These are phyloP conservation scores for Articulospora tetracladia DNA, from an alignment of 495 filamentous ascomycete species.

Conservation along the genomic window DNA sequence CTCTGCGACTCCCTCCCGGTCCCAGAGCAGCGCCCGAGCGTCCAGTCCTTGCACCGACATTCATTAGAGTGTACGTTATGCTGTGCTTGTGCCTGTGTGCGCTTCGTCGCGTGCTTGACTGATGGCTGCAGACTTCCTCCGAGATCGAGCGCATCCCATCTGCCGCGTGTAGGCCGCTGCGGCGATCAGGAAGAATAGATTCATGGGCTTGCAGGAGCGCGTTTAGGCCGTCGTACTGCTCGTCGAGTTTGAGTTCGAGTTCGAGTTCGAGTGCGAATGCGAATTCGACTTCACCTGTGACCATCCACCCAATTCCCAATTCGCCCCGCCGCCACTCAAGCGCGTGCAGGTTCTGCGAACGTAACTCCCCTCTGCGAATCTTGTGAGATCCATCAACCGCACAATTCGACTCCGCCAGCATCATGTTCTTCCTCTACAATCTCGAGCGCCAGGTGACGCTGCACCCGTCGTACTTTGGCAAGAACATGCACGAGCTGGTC, in stretches of 20 bases:
- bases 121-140: slow-evolving; percentile 24
- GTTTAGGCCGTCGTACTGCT: slow-evolving; percentile 16
- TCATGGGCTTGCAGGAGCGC: slow-evolving; percentile 20
- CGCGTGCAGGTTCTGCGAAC: background rate
- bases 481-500: slow-evolving; percentile 84
- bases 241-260: slow-evolving; percentile 1
- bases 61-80: slow-evolving; percentile 23
- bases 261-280: background rate
- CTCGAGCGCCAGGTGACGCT: slow-evolving; percentile 89
- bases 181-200: slow-evolving; percentile 15
- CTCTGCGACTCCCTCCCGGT: slow-evolving; percentile 15
- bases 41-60: slow-evolving; percentile 21
- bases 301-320: background rate
- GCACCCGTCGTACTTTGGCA: slow-evolving; percentile 94
- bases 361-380: background rate
- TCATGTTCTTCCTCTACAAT: slow-evolving; percentile 97
- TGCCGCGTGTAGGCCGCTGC: slow-evolving; percentile 9
- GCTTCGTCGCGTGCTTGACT: slow-evolving; percentile 24
- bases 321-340: background rate
- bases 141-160: slow-evolving; percentile 21
- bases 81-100: slow-evolving; percentile 19
- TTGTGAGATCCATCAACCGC: background rate
- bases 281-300: slow-evolving; percentile 1
- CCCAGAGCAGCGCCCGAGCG: slow-evolving; percentile 23
- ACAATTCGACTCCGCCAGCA: slow-evolving; percentile 12